Evolutionary conservation across 495 filamentous ascomycete genomes (phyloP), one percentile per base, ranked within the genome.

Genomic region (Xylaria palmicola): DNA sequence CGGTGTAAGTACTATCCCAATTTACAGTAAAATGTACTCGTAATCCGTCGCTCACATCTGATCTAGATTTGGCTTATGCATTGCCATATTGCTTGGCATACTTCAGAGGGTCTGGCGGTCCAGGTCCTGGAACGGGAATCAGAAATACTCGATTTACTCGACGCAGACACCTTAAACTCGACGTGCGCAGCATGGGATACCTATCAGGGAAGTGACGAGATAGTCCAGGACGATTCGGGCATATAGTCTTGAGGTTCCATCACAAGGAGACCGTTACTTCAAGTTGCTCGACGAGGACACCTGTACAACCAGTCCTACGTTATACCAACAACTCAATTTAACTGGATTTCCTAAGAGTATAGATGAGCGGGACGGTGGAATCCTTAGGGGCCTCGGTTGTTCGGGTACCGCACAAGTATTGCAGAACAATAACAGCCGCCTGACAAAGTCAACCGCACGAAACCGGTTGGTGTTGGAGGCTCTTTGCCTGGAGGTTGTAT

Each of bases 31-130:
- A 9, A 24, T 26, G 19, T 45, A 9, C 19, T 26, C 19, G 19
- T 45, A 26, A 45, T 26, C 13, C 13, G 36, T 30, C 36, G 39
- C 52, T 36, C 20, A 55, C 26, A 32, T 22, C 26, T 40, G 20
- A 34, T 43, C 4, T 27, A 43, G 7, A 66, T 67, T 0, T 83
- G 77, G 80, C 65, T 79, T 10, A 66, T 79, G 56, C 72, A 79
- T 20, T 80, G 84, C 43, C 75, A 81, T 36, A 79, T 83, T 40
- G 81, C 73, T 6, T 84, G 81, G 82, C 82, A 84, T 48, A 74
- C 78, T 7, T 68, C 67, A 0, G 68, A 68, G 43, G 81, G 81
- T 0, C 64, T 84, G 22, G 76, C 68, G 0, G 52, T 83, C 13
- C 76, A 81, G 59, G 75, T 82, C 22, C n/a, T 83, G 2, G 81